Conservation (phyloP, 805 yeast genomes). For the Nakazawaea wickerhamii region DNA sequence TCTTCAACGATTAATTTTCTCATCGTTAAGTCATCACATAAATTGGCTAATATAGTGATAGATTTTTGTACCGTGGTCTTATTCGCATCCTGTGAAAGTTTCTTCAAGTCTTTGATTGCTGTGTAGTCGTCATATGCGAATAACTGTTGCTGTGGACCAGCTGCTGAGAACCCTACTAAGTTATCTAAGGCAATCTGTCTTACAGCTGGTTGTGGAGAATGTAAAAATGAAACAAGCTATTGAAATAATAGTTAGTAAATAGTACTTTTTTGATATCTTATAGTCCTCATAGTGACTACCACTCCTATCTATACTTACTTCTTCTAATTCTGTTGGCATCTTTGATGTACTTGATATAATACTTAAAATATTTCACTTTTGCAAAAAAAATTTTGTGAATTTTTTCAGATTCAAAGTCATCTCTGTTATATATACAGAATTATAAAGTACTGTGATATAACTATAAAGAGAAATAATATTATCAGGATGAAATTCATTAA, state of each 20-base stretch:
- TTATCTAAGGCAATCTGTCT: slow-evolving; percentile 82
- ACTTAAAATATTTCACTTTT: too few relatives aligned
- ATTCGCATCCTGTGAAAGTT: slow-evolving; percentile 48
- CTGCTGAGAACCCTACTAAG: slow-evolving; percentile 72
- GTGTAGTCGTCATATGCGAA: slow-evolving; percentile 66
- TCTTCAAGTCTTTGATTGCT: slow-evolving; percentile 69
- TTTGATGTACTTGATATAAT: too few relatives aligned
- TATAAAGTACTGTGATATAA: too few relatives aligned
- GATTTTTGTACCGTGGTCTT: slow-evolving; percentile 58
- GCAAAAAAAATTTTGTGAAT: neutral
- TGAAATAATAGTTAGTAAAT: slow-evolving; percentile 6
- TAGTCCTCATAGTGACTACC: too few relatives aligned
- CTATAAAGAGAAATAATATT: neutral
- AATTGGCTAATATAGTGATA: slow-evolving; percentile 73
- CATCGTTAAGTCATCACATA: slow-evolving; percentile 65
- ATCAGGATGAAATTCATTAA: neutral
- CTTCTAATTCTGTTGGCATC: slow-evolving; percentile 51
- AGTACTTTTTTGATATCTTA: too few relatives aligned
- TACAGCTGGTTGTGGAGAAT: slow-evolving; percentile 73
- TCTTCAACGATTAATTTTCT: slow-evolving; percentile 66
- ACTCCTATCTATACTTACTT: slow-evolving; percentile 32
- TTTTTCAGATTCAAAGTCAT: neutral
- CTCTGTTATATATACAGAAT: too few relatives aligned
- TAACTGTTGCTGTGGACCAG: slow-evolving; percentile 58
- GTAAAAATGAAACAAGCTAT: slow-evolving; percentile 70